Evolutionary conservation across 768 basidiomycete genomes (phyloP).

Genomic region (Asterophora parasitica): DNA sequence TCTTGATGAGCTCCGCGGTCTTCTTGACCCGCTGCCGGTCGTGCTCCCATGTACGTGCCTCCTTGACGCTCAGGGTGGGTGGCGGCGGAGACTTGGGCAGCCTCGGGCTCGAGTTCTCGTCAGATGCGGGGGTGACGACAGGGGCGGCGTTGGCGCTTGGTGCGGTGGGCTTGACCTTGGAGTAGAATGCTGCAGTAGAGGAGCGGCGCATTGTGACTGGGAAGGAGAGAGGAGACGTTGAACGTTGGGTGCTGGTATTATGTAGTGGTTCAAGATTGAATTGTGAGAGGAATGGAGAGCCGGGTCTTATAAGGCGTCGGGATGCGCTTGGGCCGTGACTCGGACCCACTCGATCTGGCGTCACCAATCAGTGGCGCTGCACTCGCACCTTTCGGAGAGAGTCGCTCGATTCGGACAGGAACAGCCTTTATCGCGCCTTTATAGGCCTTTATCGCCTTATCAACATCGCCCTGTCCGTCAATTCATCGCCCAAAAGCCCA

Average conservation of each 20-base stretch:
- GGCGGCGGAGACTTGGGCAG: constrained; percentile 15
- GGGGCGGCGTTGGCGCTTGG: background rate
- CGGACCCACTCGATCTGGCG: constrained; percentile 6
- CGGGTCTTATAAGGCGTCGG: constrained; percentile 7
- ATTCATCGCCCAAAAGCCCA: no score
- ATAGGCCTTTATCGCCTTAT: constrained; percentile 7
- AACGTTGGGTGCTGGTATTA: background rate
- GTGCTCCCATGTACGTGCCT: constrained; percentile 45
- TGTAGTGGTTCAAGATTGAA: constrained; percentile 1
- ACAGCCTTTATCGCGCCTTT: constrained; percentile 1
- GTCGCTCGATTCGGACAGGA: background rate
- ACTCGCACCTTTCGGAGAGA: background rate
- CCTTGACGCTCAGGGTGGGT: constrained; percentile 28
- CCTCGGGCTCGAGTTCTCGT: constrained; percentile 5
- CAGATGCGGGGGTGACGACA: background rate
- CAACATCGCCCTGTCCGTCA: background rate
- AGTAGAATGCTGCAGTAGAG: constrained; percentile 3
- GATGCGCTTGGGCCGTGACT: constrained; percentile 10
- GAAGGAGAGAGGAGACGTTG: background rate
- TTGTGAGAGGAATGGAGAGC: background rate
- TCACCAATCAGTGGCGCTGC: constrained; percentile 15
- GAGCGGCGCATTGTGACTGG: constrained; percentile 10
- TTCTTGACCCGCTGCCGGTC: constrained; percentile 43
- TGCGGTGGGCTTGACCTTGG: constrained; percentile 2
- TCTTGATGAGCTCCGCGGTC: constrained; percentile 34